phyloP scores from a whole-genome alignment of 345 rosid genomes.

The Rubroshorea leprosula region DNA sequence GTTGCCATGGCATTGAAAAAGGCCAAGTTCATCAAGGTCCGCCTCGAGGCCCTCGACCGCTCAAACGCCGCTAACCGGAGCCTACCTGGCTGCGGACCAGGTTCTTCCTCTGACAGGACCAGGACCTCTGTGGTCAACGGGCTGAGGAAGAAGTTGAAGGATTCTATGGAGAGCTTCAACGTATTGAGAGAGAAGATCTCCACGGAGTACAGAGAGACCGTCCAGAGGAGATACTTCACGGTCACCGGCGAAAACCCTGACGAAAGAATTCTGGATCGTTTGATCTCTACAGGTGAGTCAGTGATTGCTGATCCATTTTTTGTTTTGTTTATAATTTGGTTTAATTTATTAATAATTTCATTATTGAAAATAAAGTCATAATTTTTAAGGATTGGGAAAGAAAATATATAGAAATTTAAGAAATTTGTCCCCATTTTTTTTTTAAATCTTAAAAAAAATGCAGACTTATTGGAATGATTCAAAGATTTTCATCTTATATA shows the following conservation, averaged over 20 bases:
- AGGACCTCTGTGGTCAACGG: conserved; percentile 81
- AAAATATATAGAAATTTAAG: too few species aligned
- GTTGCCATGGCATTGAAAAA: conserved; percentile 69
- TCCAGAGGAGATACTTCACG: conserved; percentile 80
- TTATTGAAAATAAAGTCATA: too few species aligned
- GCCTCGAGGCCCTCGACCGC: conserved; percentile 82
- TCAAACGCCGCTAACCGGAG: conserved; percentile 75
- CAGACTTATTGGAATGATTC: too few species aligned
- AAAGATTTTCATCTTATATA: too few species aligned
- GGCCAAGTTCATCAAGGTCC: conserved; percentile 72
- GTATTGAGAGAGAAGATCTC: conserved; percentile 65
- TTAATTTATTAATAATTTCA: background rate
- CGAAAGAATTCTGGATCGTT: conserved; percentile 60
- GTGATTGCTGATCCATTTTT: too few species aligned
- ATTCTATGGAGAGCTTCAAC: conserved; percentile 77
- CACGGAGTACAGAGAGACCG: conserved; percentile 85
- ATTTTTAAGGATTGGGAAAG: too few species aligned
- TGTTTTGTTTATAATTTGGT: background rate
- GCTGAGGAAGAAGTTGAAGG: conserved; percentile 85
- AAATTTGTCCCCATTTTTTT: too few species aligned
- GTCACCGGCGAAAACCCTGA: conserved; percentile 95
- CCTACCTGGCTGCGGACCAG: conserved; percentile 79
- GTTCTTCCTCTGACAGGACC: conserved; percentile 87
- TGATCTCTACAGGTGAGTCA: conserved; percentile 79
- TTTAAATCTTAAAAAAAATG: too few species aligned